Evolutionary conservation across 352 stramenopile species (phyloP).

Genomic region (Phytophthora tubulina): DNA sequence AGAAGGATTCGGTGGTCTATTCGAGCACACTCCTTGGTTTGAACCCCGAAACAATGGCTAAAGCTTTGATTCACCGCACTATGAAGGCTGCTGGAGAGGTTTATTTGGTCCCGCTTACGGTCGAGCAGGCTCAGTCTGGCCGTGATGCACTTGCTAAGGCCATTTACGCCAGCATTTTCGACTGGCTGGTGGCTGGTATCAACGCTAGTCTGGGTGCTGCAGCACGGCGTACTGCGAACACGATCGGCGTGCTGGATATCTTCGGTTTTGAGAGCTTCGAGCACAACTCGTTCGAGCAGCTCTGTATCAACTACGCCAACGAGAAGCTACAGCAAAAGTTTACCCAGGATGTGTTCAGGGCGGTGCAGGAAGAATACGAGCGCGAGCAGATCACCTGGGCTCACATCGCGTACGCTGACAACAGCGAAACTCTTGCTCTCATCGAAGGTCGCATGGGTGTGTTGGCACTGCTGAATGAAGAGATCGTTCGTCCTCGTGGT

Average conservation of each 20-base stretch:
- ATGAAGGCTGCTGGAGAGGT: slow-evolving; percentile 78
- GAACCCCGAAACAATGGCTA: slow-evolving; percentile 57
- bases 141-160: slow-evolving; percentile 95
- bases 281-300: slow-evolving; percentile 94
- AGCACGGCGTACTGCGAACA: slow-evolving; percentile 33
- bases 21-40: slow-evolving; percentile 64
- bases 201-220: slow-evolving; percentile 73
- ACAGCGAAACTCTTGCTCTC: slow-evolving; percentile 74
- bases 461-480: slow-evolving; percentile 87
- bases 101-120: slow-evolving; percentile 65
- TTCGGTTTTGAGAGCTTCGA: slow-evolving; percentile 92
- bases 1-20: slow-evolving; percentile 48
- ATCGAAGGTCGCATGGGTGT: slow-evolving; percentile 85
- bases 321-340: slow-evolving; percentile 93
- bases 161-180: slow-evolving; percentile 96
- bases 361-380: slow-evolving; percentile 73
- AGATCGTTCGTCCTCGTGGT: slow-evolving; percentile 82
- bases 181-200: slow-evolving; percentile 94
- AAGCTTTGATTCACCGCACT: slow-evolving; percentile 70
- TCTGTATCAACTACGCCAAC: slow-evolving; percentile 97
- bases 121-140: slow-evolving; percentile 81
- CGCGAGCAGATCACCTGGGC: slow-evolving; percentile 78
- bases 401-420: slow-evolving; percentile 87
- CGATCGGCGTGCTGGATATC: slow-evolving; percentile 92
- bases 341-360: slow-evolving; percentile 75